Evolutionary conservation across 2,329 filamentous ascomycete species (phyloP), one percentile per base, ranked within the genome.

Genomic region (Saccharata proteae): DNA sequence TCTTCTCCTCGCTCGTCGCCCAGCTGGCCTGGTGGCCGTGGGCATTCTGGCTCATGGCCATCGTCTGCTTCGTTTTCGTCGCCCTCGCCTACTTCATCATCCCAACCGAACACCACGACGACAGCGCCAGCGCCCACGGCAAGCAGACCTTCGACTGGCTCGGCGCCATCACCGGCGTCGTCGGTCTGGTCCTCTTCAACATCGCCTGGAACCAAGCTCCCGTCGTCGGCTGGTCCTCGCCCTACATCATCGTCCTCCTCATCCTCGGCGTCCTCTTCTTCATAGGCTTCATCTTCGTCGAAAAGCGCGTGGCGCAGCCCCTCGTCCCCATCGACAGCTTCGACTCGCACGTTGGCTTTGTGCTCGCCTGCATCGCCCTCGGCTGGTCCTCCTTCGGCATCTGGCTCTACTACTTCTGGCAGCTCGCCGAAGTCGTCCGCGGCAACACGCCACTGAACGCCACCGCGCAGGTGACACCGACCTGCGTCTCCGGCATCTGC

Each of bases 141-240:
- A 52, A 38, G 33, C 37, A 38, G 31, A 47, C 56, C 17, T 44
- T 65, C 4, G 64, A 68, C 34, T 40, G 59, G 13, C 42, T 60
- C 5, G 68, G 67, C 8, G 58, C 58, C 5, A 36, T 55, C 4
- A 51, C 58, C 3, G 74, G 74, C 1, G 59, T 78, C 12, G 55
- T 58, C 0, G 65, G 65, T 0, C 54, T 80, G 15, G 58, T 77
- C 0, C 56, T 80, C 12, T 63, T 80, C 52, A 78, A 77, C 46
- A 71, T 80, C 41, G 69, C 74, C 0, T 78, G 72, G 71, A 79
- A 76, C 36, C 73, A 80, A 44, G 74, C 69, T 0, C 65, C 71
- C 0, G 57, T 70, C 0, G 67, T 63, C 2, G 71, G 72, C 2
- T 80, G 75, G 75, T 41, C 53, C 1, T 57, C 60, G 5, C 57